Conservation (phyloP, 2,329 filamentous ascomycete genomes). For the Trichoderma atroviride region DNA sequence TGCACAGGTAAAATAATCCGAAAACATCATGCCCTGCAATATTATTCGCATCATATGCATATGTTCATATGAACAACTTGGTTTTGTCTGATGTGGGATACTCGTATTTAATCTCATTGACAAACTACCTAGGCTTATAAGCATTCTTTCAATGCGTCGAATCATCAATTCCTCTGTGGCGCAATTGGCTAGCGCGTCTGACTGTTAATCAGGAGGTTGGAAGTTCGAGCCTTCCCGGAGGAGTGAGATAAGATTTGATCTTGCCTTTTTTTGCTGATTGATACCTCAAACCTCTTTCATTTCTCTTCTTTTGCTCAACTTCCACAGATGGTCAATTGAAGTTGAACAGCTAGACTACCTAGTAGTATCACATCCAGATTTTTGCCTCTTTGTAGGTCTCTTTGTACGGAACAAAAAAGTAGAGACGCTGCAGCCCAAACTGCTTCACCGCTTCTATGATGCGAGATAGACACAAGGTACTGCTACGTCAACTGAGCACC, state of each 20-base stretch:
- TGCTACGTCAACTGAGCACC: neutral
- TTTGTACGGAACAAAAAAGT: neutral
- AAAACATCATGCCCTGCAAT: neutral
- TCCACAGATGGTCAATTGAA: neutral
- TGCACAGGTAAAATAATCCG: neutral
- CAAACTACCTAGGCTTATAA: neutral
- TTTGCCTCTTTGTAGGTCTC: neutral
- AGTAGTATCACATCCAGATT: neutral
- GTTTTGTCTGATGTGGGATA: neutral
- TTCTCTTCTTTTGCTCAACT: neutral
- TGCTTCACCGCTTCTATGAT: slow-evolving; percentile 10
- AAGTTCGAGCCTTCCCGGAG: slow-evolving; percentile 30
- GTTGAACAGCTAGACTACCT: neutral
- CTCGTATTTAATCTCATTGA: neutral
- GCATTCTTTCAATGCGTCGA: neutral
- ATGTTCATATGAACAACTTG: too few species aligned
- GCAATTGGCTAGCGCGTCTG: slow-evolving; percentile 62
- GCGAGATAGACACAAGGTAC: neutral
- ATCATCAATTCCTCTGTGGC: slow-evolving; percentile 42
- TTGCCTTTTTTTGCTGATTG: neutral
- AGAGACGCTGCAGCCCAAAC: neutral
- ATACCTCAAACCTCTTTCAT: neutral
- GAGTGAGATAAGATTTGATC: neutral
- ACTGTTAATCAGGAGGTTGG: slow-evolving; percentile 50
- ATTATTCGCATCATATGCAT: neutral